These are phyloP conservation scores for Mycena rebaudengoi DNA, from an alignment of 768 basidiomycete genomes.

Conservation along the genomic window DNA sequence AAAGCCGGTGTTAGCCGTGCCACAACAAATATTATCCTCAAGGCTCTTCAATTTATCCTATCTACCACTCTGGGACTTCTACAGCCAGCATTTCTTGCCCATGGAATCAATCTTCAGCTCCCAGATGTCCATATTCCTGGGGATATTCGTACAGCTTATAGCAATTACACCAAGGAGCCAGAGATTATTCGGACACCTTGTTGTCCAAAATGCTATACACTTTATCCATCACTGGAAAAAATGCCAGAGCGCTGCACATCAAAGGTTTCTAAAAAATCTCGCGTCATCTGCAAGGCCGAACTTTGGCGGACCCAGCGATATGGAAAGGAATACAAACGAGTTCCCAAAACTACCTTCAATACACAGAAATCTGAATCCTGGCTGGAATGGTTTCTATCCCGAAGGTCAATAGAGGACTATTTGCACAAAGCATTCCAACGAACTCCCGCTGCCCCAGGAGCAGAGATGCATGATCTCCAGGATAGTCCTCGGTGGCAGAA, in stretches of 20 bases:
- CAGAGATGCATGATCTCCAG: slow-evolving; percentile 13
- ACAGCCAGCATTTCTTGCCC: background rate
- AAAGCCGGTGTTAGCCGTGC: background rate
- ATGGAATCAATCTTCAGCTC: background rate
- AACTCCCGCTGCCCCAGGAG: background rate
- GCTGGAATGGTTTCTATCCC: slow-evolving; percentile 1
- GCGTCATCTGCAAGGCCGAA: background rate
- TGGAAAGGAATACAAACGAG: background rate
- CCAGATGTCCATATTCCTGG: background rate
- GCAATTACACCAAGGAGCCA: background rate
- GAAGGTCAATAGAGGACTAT: background rate
- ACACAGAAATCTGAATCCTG: slow-evolving; percentile 9
- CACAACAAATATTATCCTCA: background rate
- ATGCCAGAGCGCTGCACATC: background rate
- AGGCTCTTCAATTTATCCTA: background rate
- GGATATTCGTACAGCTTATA: background rate
- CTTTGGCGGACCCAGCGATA: background rate
- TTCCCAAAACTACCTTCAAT: background rate
- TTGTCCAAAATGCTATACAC: too few relatives aligned
- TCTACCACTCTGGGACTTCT: background rate
- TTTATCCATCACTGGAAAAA: background rate
- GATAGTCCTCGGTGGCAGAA: too few relatives aligned
- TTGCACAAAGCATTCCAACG: background rate
- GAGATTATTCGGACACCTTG: background rate
- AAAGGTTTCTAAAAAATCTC: background rate